Base-by-base conservation (phyloP, 2,329 filamentous ascomycete species). In the Fonsecaea multimorphosa region DNA sequence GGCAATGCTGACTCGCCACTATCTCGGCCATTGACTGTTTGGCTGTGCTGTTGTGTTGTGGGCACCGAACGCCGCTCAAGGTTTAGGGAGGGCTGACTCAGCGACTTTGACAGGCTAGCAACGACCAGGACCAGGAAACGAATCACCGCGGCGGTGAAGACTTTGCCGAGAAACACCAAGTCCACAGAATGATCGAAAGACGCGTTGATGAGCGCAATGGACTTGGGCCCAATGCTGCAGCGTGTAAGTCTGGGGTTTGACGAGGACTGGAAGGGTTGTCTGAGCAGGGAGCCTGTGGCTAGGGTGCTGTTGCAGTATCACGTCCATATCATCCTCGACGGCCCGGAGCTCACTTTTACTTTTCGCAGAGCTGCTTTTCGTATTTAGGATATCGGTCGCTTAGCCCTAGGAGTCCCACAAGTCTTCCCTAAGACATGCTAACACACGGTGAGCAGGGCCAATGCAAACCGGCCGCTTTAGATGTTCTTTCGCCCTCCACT, bases 1-100 rank as follows among this genome's bases (percentile, higher is more conserved):
- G 44, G 44, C 44, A 24, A 49, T 49, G 44, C 44, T 49, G 44
- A 49, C 44, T 49, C 44, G 44, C 44, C 44, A 24, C 44, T 49
- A 24, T 3, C 38, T n/a, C 38, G 4, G 38, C 14, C 38, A n/a
- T 40, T 40, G 16, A 40, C 14, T 40, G 14, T 2, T 31, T 1
- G 38, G 8, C 16, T 1, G 3, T 40, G 3, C 5, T 40, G 16
- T 5, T 1, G 2, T 49, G 44, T 12, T 49, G 44, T 49, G 44
- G 44, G 44, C 38, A 40, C 14, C 38, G 8, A n/a, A n/a, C 5
- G 14, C 32, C 14, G 11, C n/a, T 7, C 38, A 19, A 19, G 38
- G 38, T 6, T 27, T 12, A 49, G 44, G 16, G 8, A 49, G 22
- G 19, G 44, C 44, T 49, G 44, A 49, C 44, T 49, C 44, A 49